These are phyloP conservation scores for Chytriomyces confervae DNA, from an alignment of 192 early-diverging fungal genomes.

Conservation along the genomic window DNA sequence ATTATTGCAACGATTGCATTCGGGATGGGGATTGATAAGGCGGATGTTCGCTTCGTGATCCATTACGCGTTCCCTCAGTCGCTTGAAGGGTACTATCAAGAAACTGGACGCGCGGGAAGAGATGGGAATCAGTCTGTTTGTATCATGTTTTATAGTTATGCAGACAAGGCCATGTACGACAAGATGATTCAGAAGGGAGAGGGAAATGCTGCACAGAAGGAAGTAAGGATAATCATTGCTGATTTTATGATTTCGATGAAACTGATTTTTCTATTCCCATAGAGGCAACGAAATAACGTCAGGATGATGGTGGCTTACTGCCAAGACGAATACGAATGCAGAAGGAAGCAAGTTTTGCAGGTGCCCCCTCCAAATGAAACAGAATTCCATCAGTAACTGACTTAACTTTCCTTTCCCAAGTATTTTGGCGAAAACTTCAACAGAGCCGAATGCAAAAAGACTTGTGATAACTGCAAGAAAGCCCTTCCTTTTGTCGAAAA, in stretches of 20 bases:
- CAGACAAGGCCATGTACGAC: constrained; percentile 77
- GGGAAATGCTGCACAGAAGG: constrained; percentile 81
- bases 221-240: constrained; percentile 41
- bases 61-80: constrained; percentile 89
- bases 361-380: constrained; percentile 12
- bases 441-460: constrained; percentile 64
- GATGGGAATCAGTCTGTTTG: constrained; percentile 88
- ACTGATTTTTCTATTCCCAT: constrained; percentile 24
- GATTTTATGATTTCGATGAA: background rate
- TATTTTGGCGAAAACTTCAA: constrained; percentile 92
- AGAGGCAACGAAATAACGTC: constrained; percentile 59
- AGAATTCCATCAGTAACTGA: background rate
- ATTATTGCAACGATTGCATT: constrained; percentile 97
- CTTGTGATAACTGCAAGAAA: constrained; percentile 89
- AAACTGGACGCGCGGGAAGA: constrained; percentile 94
- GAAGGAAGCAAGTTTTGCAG: constrained; percentile 82
- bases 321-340: constrained; percentile 85
- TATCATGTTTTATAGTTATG: constrained; percentile 79
- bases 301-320: constrained; percentile 72
- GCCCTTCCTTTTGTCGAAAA: constrained; percentile 36
- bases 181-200: constrained; percentile 84
- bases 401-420: constrained; percentile 8
- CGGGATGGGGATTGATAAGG: constrained; percentile 97
- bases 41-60: constrained; percentile 94
- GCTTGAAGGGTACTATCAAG: constrained; percentile 96